A percentile compares a stretch with the other conserved stretches of the same genome.
These are phyloP conservation scores for Chrysanthemum lavandulifolium DNA, from an alignment of 129 eudicot genomes.

Conservation along the genomic window DNA sequence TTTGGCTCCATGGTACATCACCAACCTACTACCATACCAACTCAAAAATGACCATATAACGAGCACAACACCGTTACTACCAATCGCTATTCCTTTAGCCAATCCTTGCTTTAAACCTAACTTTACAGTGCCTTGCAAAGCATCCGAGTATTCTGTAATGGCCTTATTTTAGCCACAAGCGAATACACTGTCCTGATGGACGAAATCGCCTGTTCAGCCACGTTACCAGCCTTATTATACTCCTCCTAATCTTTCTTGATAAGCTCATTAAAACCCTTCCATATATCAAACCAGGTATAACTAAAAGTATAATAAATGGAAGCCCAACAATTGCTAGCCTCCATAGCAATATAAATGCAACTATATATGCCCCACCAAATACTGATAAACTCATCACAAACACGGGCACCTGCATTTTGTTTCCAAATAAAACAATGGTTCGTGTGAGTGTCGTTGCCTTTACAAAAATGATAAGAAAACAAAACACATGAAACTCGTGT, in stretches of 20 bases:
- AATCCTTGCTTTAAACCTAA: slow-evolving; percentile 47
- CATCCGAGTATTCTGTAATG: slow-evolving; percentile 41
- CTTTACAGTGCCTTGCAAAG: slow-evolving; percentile 46
- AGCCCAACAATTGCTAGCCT: slow-evolving; percentile 51
- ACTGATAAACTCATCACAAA: slow-evolving; percentile 35
- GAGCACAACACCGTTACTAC: slow-evolving; percentile 44
- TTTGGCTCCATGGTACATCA: slow-evolving; percentile 47
- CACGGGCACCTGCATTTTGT: slow-evolving; percentile 33
- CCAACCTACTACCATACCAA: slow-evolving; percentile 46
- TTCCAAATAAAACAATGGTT: background rate
- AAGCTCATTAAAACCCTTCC: no score
- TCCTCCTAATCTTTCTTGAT: no score
- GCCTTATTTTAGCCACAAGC: slow-evolving; percentile 46
- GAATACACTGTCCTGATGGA: slow-evolving; percentile 52
- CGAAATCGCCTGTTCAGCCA: slow-evolving; percentile 45
- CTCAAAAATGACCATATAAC: slow-evolving; percentile 40
- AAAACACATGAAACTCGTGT: no score
- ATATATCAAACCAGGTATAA: no score
- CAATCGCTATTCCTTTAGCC: slow-evolving; percentile 49
- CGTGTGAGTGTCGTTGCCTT: no score
- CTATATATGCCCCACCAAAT: slow-evolving; percentile 36
- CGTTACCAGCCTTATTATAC: no score
- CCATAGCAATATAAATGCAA: slow-evolving; percentile 43
- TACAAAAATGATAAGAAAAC: no score
- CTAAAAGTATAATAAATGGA: slow-evolving; percentile 23